A percentile compares a stretch with the other conserved stretches of the same genome.
Conservation (phyloP, 192 early-diverging fungal species). For the Coemansia umbellata region DNA sequence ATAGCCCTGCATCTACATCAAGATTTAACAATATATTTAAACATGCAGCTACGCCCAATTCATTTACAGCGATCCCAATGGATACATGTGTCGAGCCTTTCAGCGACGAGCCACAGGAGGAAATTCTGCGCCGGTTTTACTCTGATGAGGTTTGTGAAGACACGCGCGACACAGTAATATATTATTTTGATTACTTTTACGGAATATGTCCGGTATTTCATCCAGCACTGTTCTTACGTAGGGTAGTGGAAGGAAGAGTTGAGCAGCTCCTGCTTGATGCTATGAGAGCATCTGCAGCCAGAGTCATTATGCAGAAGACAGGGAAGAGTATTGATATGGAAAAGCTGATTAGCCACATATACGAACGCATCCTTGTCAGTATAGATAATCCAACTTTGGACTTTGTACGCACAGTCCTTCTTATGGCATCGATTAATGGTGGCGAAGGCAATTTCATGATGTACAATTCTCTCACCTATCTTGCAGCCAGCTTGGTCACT, state of each 20-base stretch:
- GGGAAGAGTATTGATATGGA: conserved; percentile 4
- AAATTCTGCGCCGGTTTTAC: conserved; percentile 32
- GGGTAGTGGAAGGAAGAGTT: conserved; percentile 10
- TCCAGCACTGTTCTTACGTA: conserved; percentile 32
- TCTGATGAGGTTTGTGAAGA: conserved; percentile 34
- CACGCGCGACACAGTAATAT: conserved; percentile 22
- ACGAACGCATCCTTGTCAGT: conserved; percentile 6
- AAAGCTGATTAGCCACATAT: conserved; percentile 8
- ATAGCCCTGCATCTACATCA: too few relatives aligned
- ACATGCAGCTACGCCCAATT: too few relatives aligned
- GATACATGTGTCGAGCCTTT: background rate
- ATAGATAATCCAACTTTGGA: conserved; percentile 13
- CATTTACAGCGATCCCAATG: too few relatives aligned
- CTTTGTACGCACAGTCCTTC: conserved; percentile 24
- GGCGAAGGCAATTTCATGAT: conserved; percentile 4
- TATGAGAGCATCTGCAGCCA: conserved; percentile 18
- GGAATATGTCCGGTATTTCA: conserved; percentile 28
- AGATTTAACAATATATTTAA: too few relatives aligned
- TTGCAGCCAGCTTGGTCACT: conserved; percentile 16
- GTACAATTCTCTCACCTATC: conserved; percentile 18
- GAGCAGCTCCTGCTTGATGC: conserved; percentile 19
- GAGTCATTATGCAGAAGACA: conserved; percentile 7
- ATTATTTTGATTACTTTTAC: conserved; percentile 36
- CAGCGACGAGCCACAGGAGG: conserved; percentile 2
- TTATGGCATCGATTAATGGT: conserved; percentile 11